Conservation (phyloP, 2,329 filamentous ascomycete species). For the Leptodontidium sp. region DNA sequence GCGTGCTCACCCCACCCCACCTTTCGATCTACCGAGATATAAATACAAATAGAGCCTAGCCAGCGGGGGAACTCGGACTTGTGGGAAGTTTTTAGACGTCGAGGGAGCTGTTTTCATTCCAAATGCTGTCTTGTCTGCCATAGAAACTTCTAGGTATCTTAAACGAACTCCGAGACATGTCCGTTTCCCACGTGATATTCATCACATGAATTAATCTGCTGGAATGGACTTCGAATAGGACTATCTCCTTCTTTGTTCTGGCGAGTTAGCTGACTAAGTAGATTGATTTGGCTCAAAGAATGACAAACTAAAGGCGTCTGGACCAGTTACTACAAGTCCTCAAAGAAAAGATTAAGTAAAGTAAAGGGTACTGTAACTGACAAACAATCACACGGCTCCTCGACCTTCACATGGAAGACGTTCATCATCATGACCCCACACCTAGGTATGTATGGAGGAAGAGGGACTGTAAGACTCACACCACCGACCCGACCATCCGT, state of each 20-base stretch:
- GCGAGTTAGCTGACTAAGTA: too few species aligned
- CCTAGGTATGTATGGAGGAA: too few species aligned
- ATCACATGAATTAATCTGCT: background rate
- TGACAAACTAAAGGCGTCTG: too few species aligned
- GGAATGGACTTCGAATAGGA: background rate
- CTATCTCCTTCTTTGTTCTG: background rate
- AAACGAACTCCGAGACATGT: slow-evolving; percentile 1
- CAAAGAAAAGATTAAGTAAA: too few species aligned
- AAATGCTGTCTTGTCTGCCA: slow-evolving; percentile 7
- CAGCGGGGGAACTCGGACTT: slow-evolving; percentile 15
- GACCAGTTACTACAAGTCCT: too few species aligned
- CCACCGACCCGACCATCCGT: too few species aligned
- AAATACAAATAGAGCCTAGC: slow-evolving; percentile 13
- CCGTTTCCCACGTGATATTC: background rate
- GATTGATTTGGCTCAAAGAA: background rate
- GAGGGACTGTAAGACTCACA: too few species aligned
- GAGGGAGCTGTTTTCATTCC: background rate
- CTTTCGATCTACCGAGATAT: background rate
- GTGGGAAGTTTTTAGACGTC: background rate
- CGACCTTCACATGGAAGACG: background rate
- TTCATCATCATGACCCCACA: too few species aligned
- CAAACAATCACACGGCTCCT: background rate
- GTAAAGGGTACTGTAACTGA: background rate
- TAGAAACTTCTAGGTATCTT: background rate
- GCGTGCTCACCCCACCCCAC: slow-evolving; percentile 9